Base-by-base conservation (phyloP, 768 basidiomycete genomes). In the Austroboletus festivus region DNA sequence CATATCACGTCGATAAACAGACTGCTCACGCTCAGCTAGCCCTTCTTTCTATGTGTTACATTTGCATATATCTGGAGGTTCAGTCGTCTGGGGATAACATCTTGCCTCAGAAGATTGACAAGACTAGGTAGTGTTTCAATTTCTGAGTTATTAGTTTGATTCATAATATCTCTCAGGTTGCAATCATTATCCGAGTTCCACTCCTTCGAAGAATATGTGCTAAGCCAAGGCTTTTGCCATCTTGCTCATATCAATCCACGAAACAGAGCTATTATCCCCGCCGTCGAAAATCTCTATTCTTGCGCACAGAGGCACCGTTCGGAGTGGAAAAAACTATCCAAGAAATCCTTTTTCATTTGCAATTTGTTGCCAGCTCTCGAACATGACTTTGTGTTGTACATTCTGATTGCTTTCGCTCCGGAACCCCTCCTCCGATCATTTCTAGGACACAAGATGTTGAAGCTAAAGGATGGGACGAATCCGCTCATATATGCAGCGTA, bases 401-500 rank as follows among this genome's bases (percentile, higher is more conserved):
- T 57, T n/a, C 56, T 57, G 10, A 34, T 12, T 2, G 23, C 41
- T 9, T 53, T 46, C 20, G 38, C 20, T 34, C 38, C 56, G 10
- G 28, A 20, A 6, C 30, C 41, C 2, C 52, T 54, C 2, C 40
- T 57, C 13, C 34, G 21, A 10, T 38, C 35, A 3, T 51, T 44
- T 20, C 46, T 58, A 8, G 34, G 30, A 11, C 31, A 5, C 20
- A 40, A 18, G 1, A 3, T 38, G 16, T 7, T 38, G n/a, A 15
- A 28, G 15, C 16, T 33, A 18, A 43, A 18, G 22, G 2, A 47
- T 21, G 35, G 16, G 30, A 49, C 44, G 13, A 55, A 55, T 16
- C 54, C 54, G 3, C 31, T 55, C 24, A 16, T 55, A 22, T 54
- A 55, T 15, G 52, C 47, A 16, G 47, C 53, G 19, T 21, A 54